Evolutionary conservation across 1,284 basidiomycete genomes (phyloP), one percentile per base, ranked within the genome.

Genomic region (Moesziomyces sp.): DNA sequence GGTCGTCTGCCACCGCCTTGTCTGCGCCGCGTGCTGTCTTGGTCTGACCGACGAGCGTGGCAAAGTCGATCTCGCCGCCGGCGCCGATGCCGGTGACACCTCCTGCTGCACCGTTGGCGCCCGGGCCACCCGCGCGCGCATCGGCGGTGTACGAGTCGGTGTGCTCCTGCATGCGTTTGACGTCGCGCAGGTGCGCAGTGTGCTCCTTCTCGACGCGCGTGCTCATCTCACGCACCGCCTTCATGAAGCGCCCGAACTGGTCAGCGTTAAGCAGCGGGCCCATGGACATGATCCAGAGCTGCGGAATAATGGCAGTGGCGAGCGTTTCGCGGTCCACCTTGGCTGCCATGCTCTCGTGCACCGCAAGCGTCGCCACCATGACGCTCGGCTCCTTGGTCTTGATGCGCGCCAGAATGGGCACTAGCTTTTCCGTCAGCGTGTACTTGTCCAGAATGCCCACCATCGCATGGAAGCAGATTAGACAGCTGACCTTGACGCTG

Each of bases 281-380:
- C 76, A 83, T 78, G 44, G 60, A 66, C 76, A 84, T 82, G 30
- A 71, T 55, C 80, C 81, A 83, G 23, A 83, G 59, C 40, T 78
- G 81, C 18, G 82, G 81, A 21, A 83, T 77, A 50, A 83, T 74
- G 16, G 73, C 67, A 0, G 92, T 96, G 0, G 96, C 96, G 18
- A 97, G 92, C 5, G 94, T 93, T 85, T 97, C 94, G 47, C 94
- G 88, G 76, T 97, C 94, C 5, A 98, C 91, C 84, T 98, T 99
- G 76, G 90, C 88, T 2, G 94, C 93, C 93, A 98, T 97, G 4
- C 92, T 93, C 85, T 97, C 95, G 85, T 99, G 94, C 0, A 99
- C 94, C 10, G 90, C 90, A 45, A 98, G 86, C 0, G 94, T 97
- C 1, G 94, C 93, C 89, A 82, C 69, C 84, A 85, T 85, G 5